These are phyloP conservation scores for Neurospora sp. DNA, from an alignment of 495 filamentous ascomycete genomes.

Conservation along the genomic window DNA sequence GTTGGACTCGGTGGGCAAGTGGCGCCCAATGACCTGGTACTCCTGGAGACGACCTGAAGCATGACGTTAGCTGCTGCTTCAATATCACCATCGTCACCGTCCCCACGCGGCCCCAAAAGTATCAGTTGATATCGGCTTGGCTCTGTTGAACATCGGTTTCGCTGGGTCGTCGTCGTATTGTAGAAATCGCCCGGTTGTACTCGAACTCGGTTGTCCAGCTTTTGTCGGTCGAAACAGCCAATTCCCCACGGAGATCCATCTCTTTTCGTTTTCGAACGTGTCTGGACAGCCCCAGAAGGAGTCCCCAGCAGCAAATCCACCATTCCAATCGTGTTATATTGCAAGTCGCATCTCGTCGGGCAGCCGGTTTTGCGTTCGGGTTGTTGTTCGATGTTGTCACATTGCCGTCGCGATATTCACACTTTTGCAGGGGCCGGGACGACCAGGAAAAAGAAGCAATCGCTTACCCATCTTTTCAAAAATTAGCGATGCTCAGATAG, in stretches of 20 bases:
- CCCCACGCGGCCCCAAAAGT: neutral
- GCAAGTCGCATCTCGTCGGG: neutral
- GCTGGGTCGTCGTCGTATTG: neutral
- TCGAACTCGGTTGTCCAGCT: neutral
- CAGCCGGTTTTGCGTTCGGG: neutral
- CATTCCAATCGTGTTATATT: neutral
- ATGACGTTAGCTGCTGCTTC: slow-evolving; percentile 9
- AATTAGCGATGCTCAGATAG: slow-evolving; percentile 13
- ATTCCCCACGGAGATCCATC: neutral
- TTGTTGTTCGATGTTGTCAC: neutral
- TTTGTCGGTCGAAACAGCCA: neutral
- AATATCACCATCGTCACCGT: neutral
- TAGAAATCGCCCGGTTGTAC: neutral
- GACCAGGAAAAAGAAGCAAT: slow-evolving; percentile 11
- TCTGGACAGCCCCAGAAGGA: neutral
- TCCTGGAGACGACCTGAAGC: slow-evolving; percentile 88
- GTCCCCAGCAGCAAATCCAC: neutral
- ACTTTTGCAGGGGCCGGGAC: neutral
- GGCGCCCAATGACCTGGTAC: slow-evolving; percentile 99
- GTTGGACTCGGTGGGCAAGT: slow-evolving; percentile 91
- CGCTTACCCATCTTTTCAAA: slow-evolving; percentile 40
- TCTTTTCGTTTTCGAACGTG: neutral
- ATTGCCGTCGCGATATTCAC: neutral
- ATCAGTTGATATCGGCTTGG: neutral
- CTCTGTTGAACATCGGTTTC: neutral